Evolutionary conservation across 139 green algal genomes (phyloP).

Genomic region (Tetradesmus lagerheimii): DNA sequence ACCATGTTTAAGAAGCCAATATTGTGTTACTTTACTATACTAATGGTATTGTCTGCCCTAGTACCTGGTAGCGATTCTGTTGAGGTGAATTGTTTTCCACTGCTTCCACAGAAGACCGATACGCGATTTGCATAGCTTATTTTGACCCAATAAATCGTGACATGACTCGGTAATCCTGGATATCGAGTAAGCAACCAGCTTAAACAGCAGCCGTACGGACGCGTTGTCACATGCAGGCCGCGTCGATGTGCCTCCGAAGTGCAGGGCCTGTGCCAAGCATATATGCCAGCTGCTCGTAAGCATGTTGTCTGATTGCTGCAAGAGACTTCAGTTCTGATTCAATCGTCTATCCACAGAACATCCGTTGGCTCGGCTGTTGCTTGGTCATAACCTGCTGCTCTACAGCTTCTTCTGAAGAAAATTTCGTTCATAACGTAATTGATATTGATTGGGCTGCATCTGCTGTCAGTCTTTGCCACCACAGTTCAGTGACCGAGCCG

Average conservation of each 20-base stretch:
- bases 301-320: not conserved
- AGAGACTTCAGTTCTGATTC: not conserved
- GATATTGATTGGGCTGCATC: not conserved
- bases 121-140: no score
- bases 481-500: not conserved
- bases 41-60: no score
- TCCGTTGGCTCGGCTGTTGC: not conserved
- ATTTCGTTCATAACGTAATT: not conserved
- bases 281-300: no score
- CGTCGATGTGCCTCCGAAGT: not conserved
- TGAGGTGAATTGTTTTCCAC: no score
- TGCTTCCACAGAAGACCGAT: no score
- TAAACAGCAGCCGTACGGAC: not conserved
- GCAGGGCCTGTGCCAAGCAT: no score
- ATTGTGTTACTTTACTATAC: no score
- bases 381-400: not conserved
- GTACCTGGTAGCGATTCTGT: no score
- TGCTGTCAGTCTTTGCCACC: not conserved
- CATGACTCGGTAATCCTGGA: no score
- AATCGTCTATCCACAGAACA: no score
- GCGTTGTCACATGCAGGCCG: not conserved
- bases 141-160: no score
- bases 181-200: not conserved
- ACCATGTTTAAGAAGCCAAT: no score
- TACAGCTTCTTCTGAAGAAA: not conserved